Conservation (phyloP, 768 basidiomycete genomes). For the Amyloporia xantha region DNA sequence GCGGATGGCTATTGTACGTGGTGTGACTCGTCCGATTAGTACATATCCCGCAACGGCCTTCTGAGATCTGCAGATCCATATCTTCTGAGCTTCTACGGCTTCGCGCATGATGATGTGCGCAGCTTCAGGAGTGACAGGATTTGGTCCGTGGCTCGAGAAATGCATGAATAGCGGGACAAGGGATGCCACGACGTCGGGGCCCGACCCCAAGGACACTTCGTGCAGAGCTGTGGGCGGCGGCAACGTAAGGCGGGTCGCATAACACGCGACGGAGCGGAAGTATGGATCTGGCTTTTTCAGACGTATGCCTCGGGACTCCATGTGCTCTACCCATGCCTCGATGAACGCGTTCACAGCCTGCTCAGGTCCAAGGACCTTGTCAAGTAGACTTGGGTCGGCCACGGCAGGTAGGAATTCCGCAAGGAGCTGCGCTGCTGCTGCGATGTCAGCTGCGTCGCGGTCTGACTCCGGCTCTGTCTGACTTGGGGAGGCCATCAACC, state of each 20-base stretch:
- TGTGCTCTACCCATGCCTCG: not conserved
- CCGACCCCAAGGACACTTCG: not conserved
- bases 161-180: not conserved
- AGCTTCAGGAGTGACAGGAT: not conserved
- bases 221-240: not conserved
- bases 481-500: constrained; percentile 3
- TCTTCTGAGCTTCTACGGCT: not conserved
- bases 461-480: not conserved
- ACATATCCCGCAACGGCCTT: constrained; percentile 7
- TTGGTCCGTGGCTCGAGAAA: constrained; percentile 2
- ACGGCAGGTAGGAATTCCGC: not conserved
- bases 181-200: not conserved
- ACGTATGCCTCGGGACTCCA: not conserved
- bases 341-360: not conserved
- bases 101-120: not conserved
- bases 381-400: constrained; percentile 1
- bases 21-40: constrained; percentile 10
- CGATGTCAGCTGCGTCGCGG: not conserved
- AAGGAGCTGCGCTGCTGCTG: not conserved
- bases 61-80: not conserved
- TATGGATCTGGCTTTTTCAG: not conserved
- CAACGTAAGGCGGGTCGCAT: not conserved
- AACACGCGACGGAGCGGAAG: not conserved
- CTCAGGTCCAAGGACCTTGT: constrained; percentile 1
- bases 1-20: constrained; percentile 15